A percentile compares a stretch with the other conserved stretches of the same genome.
These are phyloP conservation scores for Myriosclerotinia scirpicola DNA, from an alignment of 2,329 filamentous ascomycete species.

Conservation along the genomic window DNA sequence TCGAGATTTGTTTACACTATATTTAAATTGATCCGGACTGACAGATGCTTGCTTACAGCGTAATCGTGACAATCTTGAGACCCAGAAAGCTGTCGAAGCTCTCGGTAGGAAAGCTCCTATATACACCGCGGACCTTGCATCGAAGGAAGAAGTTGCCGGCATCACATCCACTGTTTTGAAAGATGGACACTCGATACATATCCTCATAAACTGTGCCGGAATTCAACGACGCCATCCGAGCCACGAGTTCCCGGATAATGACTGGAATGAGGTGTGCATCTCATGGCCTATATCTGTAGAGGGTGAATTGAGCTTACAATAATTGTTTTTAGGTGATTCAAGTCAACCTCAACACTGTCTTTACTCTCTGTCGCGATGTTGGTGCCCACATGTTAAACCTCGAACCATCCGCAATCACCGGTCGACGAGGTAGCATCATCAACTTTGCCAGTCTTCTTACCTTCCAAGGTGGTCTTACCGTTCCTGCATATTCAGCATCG, in stretches of 20 bases:
- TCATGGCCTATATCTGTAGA: conserved; percentile 59
- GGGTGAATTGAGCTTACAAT: conserved; percentile 31
- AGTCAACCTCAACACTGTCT: conserved; percentile 82
- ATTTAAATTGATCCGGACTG: background rate
- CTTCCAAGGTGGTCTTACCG: conserved; percentile 87
- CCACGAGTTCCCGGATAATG: conserved; percentile 43
- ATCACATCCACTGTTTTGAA: conserved; percentile 62
- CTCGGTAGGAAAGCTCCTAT: conserved; percentile 66
- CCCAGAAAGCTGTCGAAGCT: conserved; percentile 60
- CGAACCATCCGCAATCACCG: conserved; percentile 68
- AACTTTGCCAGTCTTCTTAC: conserved; percentile 83
- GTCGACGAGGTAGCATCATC: conserved; percentile 70
- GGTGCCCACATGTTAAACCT: conserved; percentile 72
- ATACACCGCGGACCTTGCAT: conserved; percentile 69
- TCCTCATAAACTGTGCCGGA: conserved; percentile 50
- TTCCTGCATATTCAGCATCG: conserved; percentile 82
- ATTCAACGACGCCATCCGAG: conserved; percentile 42
- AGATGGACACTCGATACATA: conserved; percentile 46
- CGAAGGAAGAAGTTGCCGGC: conserved; percentile 56
- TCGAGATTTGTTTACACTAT: conserved; percentile 6
- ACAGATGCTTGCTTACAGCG: conserved; percentile 31
- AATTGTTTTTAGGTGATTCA: conserved; percentile 57
- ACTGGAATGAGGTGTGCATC: conserved; percentile 54
- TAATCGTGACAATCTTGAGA: conserved; percentile 43
- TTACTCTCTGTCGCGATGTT: conserved; percentile 73